phyloP scores from a whole-genome alignment of 129 eudicot genomes.

The Tagetes erecta region DNA sequence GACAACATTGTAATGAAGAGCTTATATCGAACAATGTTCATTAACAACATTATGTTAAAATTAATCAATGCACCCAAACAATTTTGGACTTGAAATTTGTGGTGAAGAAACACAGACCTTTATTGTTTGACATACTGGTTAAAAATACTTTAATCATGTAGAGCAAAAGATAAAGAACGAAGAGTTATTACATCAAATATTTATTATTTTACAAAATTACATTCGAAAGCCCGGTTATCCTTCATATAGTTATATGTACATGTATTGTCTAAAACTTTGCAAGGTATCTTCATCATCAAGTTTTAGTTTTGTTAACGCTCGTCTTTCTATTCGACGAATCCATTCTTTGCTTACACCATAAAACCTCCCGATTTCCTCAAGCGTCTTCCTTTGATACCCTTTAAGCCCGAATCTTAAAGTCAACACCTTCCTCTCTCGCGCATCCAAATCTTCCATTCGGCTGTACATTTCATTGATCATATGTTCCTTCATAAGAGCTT shows the following conservation, averaged over 20 bases:
- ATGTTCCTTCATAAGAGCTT: conserved; percentile 49
- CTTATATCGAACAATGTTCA: too few species aligned
- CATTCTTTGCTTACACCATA: conserved; percentile 84
- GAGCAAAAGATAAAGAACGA: neutral
- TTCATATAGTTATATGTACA: conserved; percentile 40
- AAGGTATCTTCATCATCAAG: conserved; percentile 48
- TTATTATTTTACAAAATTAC: conserved; percentile 17
- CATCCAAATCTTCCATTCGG: conserved; percentile 53
- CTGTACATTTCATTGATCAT: conserved; percentile 52
- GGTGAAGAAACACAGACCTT: neutral
- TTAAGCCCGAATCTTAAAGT: conserved; percentile 63
- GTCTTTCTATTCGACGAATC: conserved; percentile 72
- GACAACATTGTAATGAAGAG: too few species aligned
- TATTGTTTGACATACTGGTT: neutral
- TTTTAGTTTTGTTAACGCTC: conserved; percentile 65
- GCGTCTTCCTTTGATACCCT: conserved; percentile 57
- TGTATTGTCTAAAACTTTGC: conserved; percentile 53
- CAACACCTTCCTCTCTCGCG: conserved; percentile 58
- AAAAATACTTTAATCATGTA: neutral
- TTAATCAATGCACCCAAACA: too few species aligned
- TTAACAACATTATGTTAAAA: too few species aligned
- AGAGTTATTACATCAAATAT: conserved; percentile 11
- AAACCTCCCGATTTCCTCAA: conserved; percentile 70
- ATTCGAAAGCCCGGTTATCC: conserved; percentile 7
- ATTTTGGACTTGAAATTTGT: too few species aligned